Evolutionary conservation across 345 rosid genomes (phyloP), one percentile per base, ranked within the genome.

Genomic region (Camelina hispida): DNA sequence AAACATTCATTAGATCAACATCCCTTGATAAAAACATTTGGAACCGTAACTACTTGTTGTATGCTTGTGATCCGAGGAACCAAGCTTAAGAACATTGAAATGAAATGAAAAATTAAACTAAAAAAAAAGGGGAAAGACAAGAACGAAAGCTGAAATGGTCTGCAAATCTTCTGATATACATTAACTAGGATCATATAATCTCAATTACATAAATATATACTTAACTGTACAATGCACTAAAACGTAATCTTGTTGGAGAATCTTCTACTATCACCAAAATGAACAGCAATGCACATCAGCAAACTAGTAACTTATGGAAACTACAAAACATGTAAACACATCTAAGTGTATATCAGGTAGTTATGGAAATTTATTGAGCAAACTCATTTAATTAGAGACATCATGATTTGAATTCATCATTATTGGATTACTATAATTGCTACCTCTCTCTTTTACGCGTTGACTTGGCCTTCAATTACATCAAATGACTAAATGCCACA

Each of bases 401-500:
- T 63, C 42, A 3, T 53, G 62, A 72, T 18, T 42, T 54, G 37
- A 32, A 64, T 44, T 57, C 66, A 66, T 25, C 60, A 58, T 66
- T 51, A 57, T 11, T 57, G 30, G 12, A 35, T 38, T 44, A 55
- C 51, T 54, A 11, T 66, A 57, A 38, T 40, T 40, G 62, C 68
- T 75, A 75, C 43, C 68, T 67, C 51, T 58, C 52, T 66, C 22
- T 48, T 58, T 14, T 34, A 56, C 44, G 52, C 16, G 65, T 57
- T 12, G 51, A 22, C 34, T 65, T 56, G 66, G 73, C 47, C 52
- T 74, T 50, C 22, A 47, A 15, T 73, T 56, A 56, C 78, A 74
- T 42, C 30, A 55, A 56, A 65, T 65, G 18, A 68, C 66, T 47
- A 23, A 66, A 35, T n/a, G 72, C 42, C 28, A 7, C 28, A 13